A percentile compares a stretch with the other conserved stretches of the same genome.
Conservation (phyloP, 306 rosid genomes). For the Trifolium pratense region DNA sequence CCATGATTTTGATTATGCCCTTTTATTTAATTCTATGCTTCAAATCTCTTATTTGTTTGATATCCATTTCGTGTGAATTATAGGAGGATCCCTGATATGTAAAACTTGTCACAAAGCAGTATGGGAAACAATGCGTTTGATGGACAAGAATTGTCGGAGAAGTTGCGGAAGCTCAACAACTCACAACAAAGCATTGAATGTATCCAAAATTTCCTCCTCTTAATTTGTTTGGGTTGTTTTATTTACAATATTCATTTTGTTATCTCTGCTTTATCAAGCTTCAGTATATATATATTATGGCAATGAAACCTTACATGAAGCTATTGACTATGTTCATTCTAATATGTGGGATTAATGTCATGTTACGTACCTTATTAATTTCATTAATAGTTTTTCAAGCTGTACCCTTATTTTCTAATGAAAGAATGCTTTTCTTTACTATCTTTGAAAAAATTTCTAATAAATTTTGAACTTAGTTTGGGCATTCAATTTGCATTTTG, state of each 20-base stretch:
- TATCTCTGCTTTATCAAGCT: slow-evolving; percentile 37
- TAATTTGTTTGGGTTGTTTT: slow-evolving; percentile 20
- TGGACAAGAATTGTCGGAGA: slow-evolving; percentile 66
- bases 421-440: neutral
- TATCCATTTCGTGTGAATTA: slow-evolving; percentile 20
- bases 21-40: slow-evolving; percentile 22
- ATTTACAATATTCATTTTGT: slow-evolving; percentile 18
- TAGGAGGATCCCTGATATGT: slow-evolving; percentile 50
- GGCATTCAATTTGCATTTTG: neutral
- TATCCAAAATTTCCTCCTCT: slow-evolving; percentile 54
- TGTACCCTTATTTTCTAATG: neutral
- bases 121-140: slow-evolving; percentile 72
- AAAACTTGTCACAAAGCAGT: slow-evolving; percentile 49
- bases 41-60: slow-evolving; percentile 18
- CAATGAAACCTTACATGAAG: slow-evolving; percentile 7
- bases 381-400: neutral
- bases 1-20: slow-evolving; percentile 19
- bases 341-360: neutral
- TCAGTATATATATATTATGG: slow-evolving; percentile 20
- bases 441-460: neutral
- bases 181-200: slow-evolving; percentile 93
- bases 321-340: slow-evolving; percentile 10
- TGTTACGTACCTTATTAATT: neutral
- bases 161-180: slow-evolving; percentile 81
- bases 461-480: slow-evolving; percentile 1